Base-by-base conservation (phyloP, 2,329 filamentous ascomycete species). In the Aspergillus felis region DNA sequence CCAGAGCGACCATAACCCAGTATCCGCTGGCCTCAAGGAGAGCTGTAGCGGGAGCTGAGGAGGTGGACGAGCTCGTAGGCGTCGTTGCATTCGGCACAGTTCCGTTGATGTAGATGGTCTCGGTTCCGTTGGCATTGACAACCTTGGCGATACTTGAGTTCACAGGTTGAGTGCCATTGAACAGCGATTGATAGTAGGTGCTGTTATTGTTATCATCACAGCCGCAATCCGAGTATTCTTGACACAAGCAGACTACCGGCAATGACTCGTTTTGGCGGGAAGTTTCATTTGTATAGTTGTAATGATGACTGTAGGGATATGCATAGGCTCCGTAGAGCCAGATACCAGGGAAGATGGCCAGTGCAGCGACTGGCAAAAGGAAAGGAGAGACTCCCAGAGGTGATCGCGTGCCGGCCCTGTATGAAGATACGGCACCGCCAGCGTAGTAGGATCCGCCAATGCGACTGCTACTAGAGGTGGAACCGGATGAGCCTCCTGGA, bases 201-300 rank as follows among this genome's bases (percentile, higher is more conserved):
- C 65, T 64, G 58, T 80, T 78, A 46, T 71, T 71, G 60, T 76
- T 78, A 44, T 79, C 72, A 56, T 86, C 84, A 65, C 85, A 87
- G 4, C 84, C 82, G 64, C 85, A 87, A 35, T 78, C 76, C 20
- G 68, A 71, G 63, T 81, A 81, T 56, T 80, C 66, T 58, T 81
- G 74, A 67, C 85, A 87, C 41, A 85, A 66, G 65, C 85, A 87
- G 3, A 78, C 71, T 6, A 86, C 80, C 0, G 82, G 82, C 12
- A 81, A 63, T 0, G 77, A 77, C 62, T 81, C 71, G 64, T 85
- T 84, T 9, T 66, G 62, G 47, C 78, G 74, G 35, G 68, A 74
- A 6, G 75, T 73, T 46, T 78, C 69, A 58, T 80, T 72, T 70
- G 78, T 78, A 57, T 76, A 78, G 66, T 81, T 77, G 38, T 76